These are phyloP conservation scores for Wickerhamomyces subpelliculosus DNA, from an alignment of 805 yeast genomes.

Conservation along the genomic window DNA sequence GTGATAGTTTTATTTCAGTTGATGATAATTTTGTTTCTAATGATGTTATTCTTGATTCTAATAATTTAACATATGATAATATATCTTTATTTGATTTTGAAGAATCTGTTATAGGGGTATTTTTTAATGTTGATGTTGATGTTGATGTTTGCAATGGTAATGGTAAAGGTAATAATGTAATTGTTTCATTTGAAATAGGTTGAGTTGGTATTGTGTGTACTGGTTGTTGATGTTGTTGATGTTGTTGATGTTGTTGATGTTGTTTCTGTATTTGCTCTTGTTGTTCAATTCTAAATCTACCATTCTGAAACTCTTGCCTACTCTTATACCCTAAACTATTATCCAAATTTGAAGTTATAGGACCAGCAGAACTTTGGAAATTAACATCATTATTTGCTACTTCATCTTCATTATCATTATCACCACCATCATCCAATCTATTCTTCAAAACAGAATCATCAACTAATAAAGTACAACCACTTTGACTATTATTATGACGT, in stretches of 20 bases:
- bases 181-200: too few relatives aligned
- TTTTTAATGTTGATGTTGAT: background rate
- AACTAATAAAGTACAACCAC: constrained; percentile 17
- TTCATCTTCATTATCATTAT: too few relatives aligned
- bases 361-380: background rate
- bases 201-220: background rate
- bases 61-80: constrained; percentile 14
- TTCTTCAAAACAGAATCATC: constrained; percentile 8
- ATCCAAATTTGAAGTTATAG: background rate
- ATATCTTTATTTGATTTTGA: constrained; percentile 4
- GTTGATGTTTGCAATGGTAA: background rate
- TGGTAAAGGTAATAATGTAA: too few relatives aligned
- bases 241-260: background rate
- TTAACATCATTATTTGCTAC: too few relatives aligned
- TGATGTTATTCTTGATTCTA: constrained; percentile 15
- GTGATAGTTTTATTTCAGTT: constrained; percentile 16
- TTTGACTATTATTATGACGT: constrained; percentile 50
- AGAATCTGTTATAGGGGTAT: constrained; percentile 1
- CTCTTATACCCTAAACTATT: too few relatives aligned
- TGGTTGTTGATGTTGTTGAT: background rate
- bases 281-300: too few relatives aligned
- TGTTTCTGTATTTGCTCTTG: background rate
- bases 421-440: background rate
- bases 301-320: too few relatives aligned
- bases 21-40: constrained; percentile 13